Conservation (phyloP, 768 basidiomycete species). For the Leucocoprinus birnbaumii region DNA sequence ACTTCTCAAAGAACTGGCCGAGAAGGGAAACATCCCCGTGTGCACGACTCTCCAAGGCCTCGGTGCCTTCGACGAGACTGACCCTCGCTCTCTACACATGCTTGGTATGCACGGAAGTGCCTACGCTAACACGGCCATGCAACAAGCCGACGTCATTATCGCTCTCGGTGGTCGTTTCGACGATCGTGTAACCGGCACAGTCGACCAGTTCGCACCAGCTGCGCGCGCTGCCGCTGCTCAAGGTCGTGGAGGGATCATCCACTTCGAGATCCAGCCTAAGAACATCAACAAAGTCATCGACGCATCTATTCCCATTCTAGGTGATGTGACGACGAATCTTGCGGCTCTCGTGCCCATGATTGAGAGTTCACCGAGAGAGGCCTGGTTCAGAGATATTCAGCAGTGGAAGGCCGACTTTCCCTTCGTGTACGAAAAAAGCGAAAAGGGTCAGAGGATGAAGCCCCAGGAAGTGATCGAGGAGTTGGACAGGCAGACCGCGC, state of each 20-base stretch:
- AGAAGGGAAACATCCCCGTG: slow-evolving; percentile 92
- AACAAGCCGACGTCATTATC: slow-evolving; percentile 95
- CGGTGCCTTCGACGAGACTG: slow-evolving; percentile 91
- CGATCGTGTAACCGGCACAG: slow-evolving; percentile 93
- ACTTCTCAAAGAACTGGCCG: slow-evolving; percentile 73
- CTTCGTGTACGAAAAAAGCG: slow-evolving; percentile 78
- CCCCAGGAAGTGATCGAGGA: slow-evolving; percentile 97
- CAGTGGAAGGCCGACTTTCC: slow-evolving; percentile 87
- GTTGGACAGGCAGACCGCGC: slow-evolving; percentile 74
- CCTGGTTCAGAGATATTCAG: slow-evolving; percentile 84
- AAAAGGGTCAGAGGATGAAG: slow-evolving; percentile 73
- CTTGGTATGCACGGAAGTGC: slow-evolving; percentile 98
- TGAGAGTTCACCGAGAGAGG: slow-evolving; percentile 53
- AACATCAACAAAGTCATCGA: slow-evolving; percentile 99
- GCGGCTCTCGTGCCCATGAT: slow-evolving; percentile 81
- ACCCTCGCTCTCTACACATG: slow-evolving; percentile 90
- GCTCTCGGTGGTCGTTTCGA: slow-evolving; percentile 96
- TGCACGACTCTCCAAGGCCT: slow-evolving; percentile 96
- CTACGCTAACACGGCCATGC: slow-evolving; percentile 98
- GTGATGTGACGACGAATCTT: slow-evolving; percentile 87
- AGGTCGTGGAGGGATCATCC: slow-evolving; percentile 94
- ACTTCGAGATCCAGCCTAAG: slow-evolving; percentile 98
- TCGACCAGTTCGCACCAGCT: slow-evolving; percentile 87
- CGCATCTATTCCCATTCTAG: slow-evolving; percentile 89
- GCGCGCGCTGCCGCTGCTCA: slow-evolving; percentile 81